Base-by-base conservation (phyloP, 2,329 filamentous ascomycete species). In the Beauveria australis region DNA sequence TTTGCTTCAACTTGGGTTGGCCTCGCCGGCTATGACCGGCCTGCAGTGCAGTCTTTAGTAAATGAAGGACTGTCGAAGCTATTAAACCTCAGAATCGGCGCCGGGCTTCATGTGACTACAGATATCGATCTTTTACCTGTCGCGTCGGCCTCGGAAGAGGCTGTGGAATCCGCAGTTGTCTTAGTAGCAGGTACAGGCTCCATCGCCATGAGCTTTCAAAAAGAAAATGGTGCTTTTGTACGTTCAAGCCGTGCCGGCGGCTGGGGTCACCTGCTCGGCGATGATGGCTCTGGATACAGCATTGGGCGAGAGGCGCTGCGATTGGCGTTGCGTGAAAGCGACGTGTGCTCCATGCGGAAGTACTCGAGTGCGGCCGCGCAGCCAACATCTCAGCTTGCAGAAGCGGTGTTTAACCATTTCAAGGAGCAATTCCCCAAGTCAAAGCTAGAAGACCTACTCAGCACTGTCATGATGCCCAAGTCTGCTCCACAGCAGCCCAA, bases 131-230 rank as follows among this genome's bases (percentile, higher is more conserved):
- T 78, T 0, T 65, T 78, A 2, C 67, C 72, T 5, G 68, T 71
- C 1, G 62, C 67, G 1, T 62, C 70, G 10, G 61, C 61, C 5
- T 44, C 64, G 8, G 52, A 64, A 14, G 48, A 40, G 40, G 60
- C 44, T 28, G 66, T 61, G 47, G 63, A 60, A 40, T 68, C 70
- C 0, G 67, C 65, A 2, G 64, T 76, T 43, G 72, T 76, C 2
- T 64, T 78, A 5, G 71, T 79, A 5, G 75, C 75, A 12, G 76
- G 76, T 0, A 79, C 76, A 0, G 76, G 76, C 0, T 76, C 74
- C 10, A 69, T 78, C 3, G 73, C 72, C n/a, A 77, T 76, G 69
- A 69, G 68, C 19, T 79, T 74, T 64, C 61, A 62, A 10, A 65
- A 65, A n/a, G 57, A 65, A 18, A 43, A 52, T 53, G 52, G 56